phyloP scores from a whole-genome alignment of 2,329 filamentous ascomycete genomes.

The Ophiostoma angusticollis region DNA sequence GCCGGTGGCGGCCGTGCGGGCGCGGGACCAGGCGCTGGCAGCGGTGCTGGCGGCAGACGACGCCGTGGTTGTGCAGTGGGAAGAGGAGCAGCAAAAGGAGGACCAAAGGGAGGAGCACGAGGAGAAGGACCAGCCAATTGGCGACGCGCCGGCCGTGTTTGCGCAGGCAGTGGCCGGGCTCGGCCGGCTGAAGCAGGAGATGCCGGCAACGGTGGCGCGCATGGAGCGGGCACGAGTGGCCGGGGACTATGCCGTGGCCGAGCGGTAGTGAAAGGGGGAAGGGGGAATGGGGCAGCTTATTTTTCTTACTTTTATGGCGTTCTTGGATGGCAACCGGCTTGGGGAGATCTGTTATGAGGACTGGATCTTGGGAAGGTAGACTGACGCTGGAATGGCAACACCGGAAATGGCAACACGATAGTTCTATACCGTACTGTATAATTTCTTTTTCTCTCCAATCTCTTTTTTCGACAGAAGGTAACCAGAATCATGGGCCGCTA shows the following conservation, averaged over 20 bases:
- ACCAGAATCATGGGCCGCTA: conserved; percentile 1
- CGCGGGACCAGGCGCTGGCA: conserved; percentile 28
- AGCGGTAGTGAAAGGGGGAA: conserved; percentile 17
- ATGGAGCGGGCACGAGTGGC: conserved; percentile 52
- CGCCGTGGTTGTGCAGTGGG: conserved; percentile 21
- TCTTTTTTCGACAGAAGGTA: background rate
- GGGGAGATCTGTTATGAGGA: too few species aligned
- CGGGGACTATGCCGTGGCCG: conserved; percentile 42
- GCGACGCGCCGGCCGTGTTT: conserved; percentile 21
- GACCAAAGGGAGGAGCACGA: conserved; percentile 27
- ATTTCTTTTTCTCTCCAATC: conserved; percentile 1
- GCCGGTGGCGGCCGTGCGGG: conserved; percentile 29
- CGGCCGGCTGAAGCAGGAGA: conserved; percentile 41
- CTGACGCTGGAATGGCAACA: too few species aligned
- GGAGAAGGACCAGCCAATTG: background rate
- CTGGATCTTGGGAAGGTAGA: too few species aligned
- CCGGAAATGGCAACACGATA: too few species aligned
- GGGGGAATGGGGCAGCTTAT: too few species aligned
- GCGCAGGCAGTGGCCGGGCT: conserved; percentile 36
- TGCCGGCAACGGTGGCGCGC: conserved; percentile 49
- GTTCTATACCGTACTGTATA: too few species aligned
- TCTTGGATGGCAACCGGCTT: too few species aligned
- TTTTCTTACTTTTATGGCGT: too few species aligned
- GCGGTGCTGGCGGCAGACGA: conserved; percentile 34
- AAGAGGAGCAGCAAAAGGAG: conserved; percentile 28